Evolutionary conservation across 2,329 filamentous ascomycete species (phyloP).

Genomic region (Colletotrichum neosansevieriae): DNA sequence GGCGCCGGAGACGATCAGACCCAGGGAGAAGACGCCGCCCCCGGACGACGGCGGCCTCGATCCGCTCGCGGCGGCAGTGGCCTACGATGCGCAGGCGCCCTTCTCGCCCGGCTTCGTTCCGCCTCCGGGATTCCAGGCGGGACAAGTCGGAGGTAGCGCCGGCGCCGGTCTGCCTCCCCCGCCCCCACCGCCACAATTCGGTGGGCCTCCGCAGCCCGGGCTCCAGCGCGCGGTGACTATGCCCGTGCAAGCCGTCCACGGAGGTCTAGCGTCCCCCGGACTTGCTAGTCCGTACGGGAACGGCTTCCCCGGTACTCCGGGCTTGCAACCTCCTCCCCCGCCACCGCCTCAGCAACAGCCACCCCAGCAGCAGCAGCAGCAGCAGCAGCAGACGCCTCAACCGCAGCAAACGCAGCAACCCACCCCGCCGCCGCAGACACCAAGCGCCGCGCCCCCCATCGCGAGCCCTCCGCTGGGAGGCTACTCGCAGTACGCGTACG

Average conservation of each 20-base stretch:
- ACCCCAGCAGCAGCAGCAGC: conserved; percentile 38
- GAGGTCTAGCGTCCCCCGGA: conserved; percentile 53
- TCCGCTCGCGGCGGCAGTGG: conserved; percentile 69
- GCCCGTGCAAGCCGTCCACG: conserved; percentile 51
- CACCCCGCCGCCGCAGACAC: conserved; percentile 44
- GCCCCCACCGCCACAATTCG: conserved; percentile 56
- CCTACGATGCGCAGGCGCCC: conserved; percentile 65
- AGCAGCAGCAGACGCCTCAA: conserved; percentile 41
- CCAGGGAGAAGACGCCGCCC: conserved; percentile 85
- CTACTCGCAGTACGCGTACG: conserved; percentile 66
- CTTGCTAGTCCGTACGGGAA: conserved; percentile 58
- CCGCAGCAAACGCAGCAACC: conserved; percentile 45
- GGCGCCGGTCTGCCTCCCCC: conserved; percentile 48
- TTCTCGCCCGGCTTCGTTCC: conserved; percentile 66
- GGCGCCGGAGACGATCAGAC: conserved; percentile 77
- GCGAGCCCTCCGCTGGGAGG: conserved; percentile 63
- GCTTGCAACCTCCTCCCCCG: conserved; percentile 55
- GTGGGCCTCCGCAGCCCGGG: conserved; percentile 55
- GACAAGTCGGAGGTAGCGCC: conserved; percentile 47
- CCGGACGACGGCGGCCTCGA: conserved; percentile 74
- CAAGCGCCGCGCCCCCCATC: conserved; percentile 46
- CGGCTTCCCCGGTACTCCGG: conserved; percentile 59
- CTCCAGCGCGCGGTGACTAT: conserved; percentile 63
- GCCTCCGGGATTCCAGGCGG: conserved; percentile 58
- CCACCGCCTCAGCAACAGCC: conserved; percentile 41